Conservation (phyloP, 2,329 filamentous ascomycete genomes). For the Aspergillus quadrilineatus region DNA sequence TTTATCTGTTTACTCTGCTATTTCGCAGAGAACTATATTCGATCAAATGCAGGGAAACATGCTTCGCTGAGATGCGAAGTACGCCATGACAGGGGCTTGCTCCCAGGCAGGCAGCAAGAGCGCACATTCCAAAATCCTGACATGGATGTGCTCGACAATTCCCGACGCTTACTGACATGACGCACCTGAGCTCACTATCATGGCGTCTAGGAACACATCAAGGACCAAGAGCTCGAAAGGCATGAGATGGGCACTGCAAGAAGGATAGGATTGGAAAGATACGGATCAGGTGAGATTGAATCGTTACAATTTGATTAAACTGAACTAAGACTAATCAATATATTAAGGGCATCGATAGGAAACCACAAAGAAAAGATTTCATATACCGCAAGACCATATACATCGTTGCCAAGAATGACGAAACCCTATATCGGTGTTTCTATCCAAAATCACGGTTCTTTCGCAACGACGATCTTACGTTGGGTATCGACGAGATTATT, state of each 20-base stretch:
- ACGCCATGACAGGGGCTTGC: too few species aligned
- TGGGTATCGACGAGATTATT: constrained; percentile 38
- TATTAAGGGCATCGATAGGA: constrained; percentile 7
- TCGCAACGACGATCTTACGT: constrained; percentile 22
- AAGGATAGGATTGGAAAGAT: background rate
- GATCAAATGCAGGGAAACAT: too few species aligned
- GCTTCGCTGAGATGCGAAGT: too few species aligned
- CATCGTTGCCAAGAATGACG: constrained; percentile 5
- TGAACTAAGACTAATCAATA: constrained; percentile 6
- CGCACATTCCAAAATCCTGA: too few species aligned
- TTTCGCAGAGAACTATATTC: too few species aligned
- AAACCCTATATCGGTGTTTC: background rate
- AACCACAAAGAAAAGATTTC: constrained; percentile 10
- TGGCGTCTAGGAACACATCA: too few species aligned
- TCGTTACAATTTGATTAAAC: constrained; percentile 5
- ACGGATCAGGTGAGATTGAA: background rate
- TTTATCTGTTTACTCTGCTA: too few species aligned
- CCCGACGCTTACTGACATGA: too few species aligned
- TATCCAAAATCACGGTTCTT: constrained; percentile 3
- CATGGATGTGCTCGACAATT: too few species aligned
- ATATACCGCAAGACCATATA: constrained; percentile 14
- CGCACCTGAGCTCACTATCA: too few species aligned
- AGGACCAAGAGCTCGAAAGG: background rate
- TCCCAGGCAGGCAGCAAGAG: too few species aligned
- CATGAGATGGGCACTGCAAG: background rate